A percentile compares a stretch with the other conserved stretches of the same genome.
Conservation (phyloP, 768 basidiomycete genomes). For the Psilocybe tampanensis region DNA sequence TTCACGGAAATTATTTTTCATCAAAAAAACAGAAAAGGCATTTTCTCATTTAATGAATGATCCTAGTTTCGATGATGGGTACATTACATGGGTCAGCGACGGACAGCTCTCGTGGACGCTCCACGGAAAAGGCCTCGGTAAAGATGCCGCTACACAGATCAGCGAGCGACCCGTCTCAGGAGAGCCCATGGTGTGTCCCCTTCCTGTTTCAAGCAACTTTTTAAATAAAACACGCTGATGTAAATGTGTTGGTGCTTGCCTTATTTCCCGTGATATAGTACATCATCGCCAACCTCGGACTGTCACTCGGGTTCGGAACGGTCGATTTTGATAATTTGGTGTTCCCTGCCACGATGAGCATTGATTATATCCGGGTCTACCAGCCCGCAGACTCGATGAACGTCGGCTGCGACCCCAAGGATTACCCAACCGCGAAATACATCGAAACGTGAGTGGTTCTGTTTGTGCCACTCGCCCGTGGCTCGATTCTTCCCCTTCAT, state of each 20-base stretch:
- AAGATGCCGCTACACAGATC: constrained; percentile 56
- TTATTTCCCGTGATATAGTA: constrained; percentile 41
- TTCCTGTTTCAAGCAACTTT: constrained; percentile 24
- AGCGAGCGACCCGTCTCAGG: constrained; percentile 59
- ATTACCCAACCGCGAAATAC: constrained; percentile 76
- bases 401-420: constrained; percentile 70
- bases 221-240: not conserved
- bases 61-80: constrained; percentile 39
- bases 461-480: no score
- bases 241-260: no score
- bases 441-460: constrained; percentile 70
- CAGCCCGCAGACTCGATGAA: constrained; percentile 51
- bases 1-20: no score
- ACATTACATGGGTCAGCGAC: constrained; percentile 78
- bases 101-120: constrained; percentile 68
- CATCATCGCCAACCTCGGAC: constrained; percentile 71
- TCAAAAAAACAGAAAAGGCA: no score
- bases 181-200: constrained; percentile 66
- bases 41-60: no score
- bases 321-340: constrained; percentile 59
- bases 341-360: constrained; percentile 62
- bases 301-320: constrained; percentile 67
- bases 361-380: constrained; percentile 86
- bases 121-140: constrained; percentile 53
- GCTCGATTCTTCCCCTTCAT: no score